Conservation (phyloP, 2,329 filamentous ascomycete species). For the Arthroderma sp. region DNA sequence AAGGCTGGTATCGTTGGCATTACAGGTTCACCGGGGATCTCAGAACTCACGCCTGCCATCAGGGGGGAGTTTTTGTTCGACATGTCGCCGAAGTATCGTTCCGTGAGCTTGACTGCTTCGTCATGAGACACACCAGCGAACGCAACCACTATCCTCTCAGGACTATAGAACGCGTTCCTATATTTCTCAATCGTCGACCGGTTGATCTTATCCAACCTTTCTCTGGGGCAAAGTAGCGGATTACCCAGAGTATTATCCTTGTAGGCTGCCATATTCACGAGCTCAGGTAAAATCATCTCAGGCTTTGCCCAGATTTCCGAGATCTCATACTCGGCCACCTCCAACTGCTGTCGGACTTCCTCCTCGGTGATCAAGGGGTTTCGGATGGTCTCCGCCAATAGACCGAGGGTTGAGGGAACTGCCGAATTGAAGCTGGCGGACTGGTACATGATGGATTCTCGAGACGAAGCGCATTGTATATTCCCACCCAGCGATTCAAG, state of each 20-base stretch:
- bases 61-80: conserved; percentile 38
- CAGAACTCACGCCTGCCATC: conserved; percentile 44
- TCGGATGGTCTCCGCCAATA: conserved; percentile 88
- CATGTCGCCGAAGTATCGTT: conserved; percentile 91
- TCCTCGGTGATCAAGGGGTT: conserved; percentile 72
- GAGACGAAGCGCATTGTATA: conserved; percentile 88
- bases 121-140: conserved; percentile 83
- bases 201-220: conserved; percentile 64
- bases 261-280: conserved; percentile 90
- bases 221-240: conserved; percentile 78
- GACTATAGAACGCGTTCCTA: conserved; percentile 68
- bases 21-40: conserved; percentile 32
- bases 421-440: conserved; percentile 92
- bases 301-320: conserved; percentile 96
- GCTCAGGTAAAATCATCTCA: conserved; percentile 84
- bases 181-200: conserved; percentile 63
- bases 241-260: conserved; percentile 94
- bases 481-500: conserved; percentile 86
- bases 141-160: conserved; percentile 84
- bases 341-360: conserved; percentile 74
- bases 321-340: conserved; percentile 91
- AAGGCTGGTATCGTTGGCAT: conserved; percentile 24
- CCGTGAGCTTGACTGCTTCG: conserved; percentile 63
- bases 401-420: conserved; percentile 64
- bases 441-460: conserved; percentile 98